Evolutionary conservation across 176 grass and related monocot species (phyloP), one percentile per base, ranked within the genome.

Genomic region (Triticum dicoccoides): DNA sequence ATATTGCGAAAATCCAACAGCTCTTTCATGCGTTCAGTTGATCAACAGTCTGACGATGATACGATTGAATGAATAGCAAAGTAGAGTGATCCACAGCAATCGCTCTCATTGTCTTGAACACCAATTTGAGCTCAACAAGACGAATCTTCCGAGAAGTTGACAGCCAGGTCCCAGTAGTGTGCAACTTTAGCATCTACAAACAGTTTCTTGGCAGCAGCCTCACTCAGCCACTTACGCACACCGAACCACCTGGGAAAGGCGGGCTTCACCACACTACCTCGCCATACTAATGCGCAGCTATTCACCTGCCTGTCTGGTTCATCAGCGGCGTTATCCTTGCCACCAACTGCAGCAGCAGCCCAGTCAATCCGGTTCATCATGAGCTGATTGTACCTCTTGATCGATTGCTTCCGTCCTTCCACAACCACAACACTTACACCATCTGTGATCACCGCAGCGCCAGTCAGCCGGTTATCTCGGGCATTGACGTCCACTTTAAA

Each of bases 401-500:
- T 92, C 2, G 96, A 92, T 67, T 98, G 95, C 44, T 77, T 94
- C 56, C 96, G 93, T 65, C 96, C 96, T 91, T 98, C 96, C 33
- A 98, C 96, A 73, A 94, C 93, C 29, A 98, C 90, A 83, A 96
- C 93, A 86, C 83, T 96, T 30, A 94, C 76, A 61, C 66, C 56
- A 84, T 98, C 96, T 10, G 93, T 89, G 30, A 90, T 96, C 59
- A 94, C 96, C 21, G 77, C 82, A 42, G 86, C 89, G 35, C 96
- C 96, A 11, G 90, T 94, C 69, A 98, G 66, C 18, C 88, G 76
- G 85, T 98, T 98, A 76, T 98, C 91, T 81, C 93, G 89, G 3
- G 96, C 96, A 78, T 98, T 98, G 70, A 98, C 89, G 56, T 98
- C 93, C 0, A 96, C 93, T 75, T 98, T 98, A 58, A 98, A 98